Evolutionary conservation across 2,329 filamentous ascomycete species (phyloP).

Genomic region (Monosporascus sp.): DNA sequence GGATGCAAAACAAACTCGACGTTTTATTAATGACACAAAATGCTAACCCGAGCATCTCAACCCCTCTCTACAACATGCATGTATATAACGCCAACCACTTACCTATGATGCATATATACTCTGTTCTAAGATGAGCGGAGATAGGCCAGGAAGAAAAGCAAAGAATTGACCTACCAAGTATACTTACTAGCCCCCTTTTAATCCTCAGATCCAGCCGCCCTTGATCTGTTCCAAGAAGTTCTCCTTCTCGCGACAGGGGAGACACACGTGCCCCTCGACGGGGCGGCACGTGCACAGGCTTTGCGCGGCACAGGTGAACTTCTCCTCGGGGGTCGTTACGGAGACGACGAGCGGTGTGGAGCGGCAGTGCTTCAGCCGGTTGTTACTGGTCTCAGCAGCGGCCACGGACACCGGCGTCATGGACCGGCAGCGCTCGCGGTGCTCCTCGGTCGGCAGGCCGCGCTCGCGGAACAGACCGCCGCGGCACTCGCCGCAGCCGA

Average conservation of each 20-base stretch:
- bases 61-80: background rate
- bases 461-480: constrained; percentile 8
- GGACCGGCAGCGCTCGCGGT: background rate
- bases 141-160: background rate
- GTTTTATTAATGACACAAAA: background rate
- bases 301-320: background rate
- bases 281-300: too few relatives aligned
- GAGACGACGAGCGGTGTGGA: background rate
- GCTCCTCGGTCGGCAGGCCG: constrained; percentile 1
- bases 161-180: background rate
- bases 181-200: background rate
- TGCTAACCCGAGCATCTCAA: background rate
- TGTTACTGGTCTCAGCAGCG: background rate
- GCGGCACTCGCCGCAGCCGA: constrained; percentile 1
- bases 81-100: background rate
- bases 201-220: background rate
- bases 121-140: background rate
- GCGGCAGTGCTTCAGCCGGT: background rate
- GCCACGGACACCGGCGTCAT: too few relatives aligned
- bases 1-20: background rate
- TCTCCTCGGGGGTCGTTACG: background rate
- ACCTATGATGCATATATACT: background rate
- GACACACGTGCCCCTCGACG: background rate
- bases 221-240: background rate
- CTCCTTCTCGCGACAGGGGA: background rate